Conservation (phyloP, 1,284 basidiomycete species). For the Sphaerobolus stellatus region DNA sequence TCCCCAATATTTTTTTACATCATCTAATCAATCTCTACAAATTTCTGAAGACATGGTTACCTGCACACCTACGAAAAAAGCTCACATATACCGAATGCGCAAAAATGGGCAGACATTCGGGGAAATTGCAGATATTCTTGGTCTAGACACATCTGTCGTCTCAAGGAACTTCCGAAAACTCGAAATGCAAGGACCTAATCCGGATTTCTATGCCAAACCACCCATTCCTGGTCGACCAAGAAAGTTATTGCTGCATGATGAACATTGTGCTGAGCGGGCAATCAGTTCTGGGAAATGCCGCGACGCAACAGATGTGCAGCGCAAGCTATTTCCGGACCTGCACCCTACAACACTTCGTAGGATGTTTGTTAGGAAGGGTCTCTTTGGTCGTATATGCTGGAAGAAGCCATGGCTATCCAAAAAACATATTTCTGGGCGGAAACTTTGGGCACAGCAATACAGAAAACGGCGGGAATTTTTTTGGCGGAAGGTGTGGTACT, state of each 20-base stretch:
- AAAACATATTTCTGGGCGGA: conserved; percentile 13
- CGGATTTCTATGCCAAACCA: neutral
- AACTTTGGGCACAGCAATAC: conserved; percentile 31
- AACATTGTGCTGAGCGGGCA: no score
- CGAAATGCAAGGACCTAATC: neutral
- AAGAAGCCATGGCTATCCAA: neutral
- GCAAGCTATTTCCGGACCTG: neutral
- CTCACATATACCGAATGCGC: neutral
- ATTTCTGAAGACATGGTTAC: neutral
- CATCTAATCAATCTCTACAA: neutral
- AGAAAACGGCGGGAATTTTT: conserved; percentile 18
- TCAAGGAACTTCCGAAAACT: neutral
- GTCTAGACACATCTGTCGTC: neutral
- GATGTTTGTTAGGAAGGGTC: neutral
- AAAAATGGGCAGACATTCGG: neutral
- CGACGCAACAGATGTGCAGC: conserved; percentile 2
- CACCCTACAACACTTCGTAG: neutral
- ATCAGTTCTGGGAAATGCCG: neutral
- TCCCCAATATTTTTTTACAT: neutral
- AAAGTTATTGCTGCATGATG: no score
- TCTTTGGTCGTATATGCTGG: neutral
- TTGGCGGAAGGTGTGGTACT: conserved; percentile 1
- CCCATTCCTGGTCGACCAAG: conserved; percentile 2
- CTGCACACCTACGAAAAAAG: conserved; percentile 1
- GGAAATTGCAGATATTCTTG: neutral